Conservation (phyloP, 352 stramenopile genomes). For the Hyaloperonospora brassicae region DNA sequence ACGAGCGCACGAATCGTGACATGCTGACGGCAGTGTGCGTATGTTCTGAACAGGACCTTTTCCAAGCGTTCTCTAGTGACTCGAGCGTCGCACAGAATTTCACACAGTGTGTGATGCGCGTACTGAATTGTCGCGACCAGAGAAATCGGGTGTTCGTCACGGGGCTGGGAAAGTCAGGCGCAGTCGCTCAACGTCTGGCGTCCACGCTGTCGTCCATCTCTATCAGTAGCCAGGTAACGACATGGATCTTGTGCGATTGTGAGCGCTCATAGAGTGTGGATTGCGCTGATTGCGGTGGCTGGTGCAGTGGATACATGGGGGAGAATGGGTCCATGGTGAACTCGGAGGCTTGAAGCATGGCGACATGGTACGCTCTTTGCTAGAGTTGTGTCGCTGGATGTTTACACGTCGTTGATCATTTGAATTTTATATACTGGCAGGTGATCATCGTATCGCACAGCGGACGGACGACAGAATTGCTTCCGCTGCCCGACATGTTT, state of each 20-base stretch:
- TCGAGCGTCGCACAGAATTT: constrained; percentile 23
- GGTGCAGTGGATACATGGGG: constrained; percentile 59
- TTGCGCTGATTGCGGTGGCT: background rate
- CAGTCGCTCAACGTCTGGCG: constrained; percentile 60
- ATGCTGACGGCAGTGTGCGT: background rate
- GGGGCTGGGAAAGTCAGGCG: constrained; percentile 75
- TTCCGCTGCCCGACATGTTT: constrained; percentile 43
- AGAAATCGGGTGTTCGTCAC: constrained; percentile 51
- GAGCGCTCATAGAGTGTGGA: background rate
- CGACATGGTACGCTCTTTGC: constrained; percentile 29
- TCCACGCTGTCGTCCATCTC: constrained; percentile 69
- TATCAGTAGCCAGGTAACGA: constrained; percentile 51
- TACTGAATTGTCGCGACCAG: constrained; percentile 44
- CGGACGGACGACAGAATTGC: constrained; percentile 53
- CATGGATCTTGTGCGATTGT: background rate
- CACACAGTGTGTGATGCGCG: constrained; percentile 17
- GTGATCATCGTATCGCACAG: constrained; percentile 70
- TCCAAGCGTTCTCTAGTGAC: constrained; percentile 28
- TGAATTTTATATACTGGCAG: background rate
- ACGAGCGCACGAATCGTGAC: background rate
- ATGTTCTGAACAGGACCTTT: constrained; percentile 28
- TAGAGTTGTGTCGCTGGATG: background rate
- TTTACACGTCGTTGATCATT: background rate
- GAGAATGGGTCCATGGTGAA: constrained; percentile 75
- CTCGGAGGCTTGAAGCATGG: constrained; percentile 52